These are phyloP conservation scores for Viridothelium virens DNA, from an alignment of 495 filamentous ascomycete species.

Conservation along the genomic window DNA sequence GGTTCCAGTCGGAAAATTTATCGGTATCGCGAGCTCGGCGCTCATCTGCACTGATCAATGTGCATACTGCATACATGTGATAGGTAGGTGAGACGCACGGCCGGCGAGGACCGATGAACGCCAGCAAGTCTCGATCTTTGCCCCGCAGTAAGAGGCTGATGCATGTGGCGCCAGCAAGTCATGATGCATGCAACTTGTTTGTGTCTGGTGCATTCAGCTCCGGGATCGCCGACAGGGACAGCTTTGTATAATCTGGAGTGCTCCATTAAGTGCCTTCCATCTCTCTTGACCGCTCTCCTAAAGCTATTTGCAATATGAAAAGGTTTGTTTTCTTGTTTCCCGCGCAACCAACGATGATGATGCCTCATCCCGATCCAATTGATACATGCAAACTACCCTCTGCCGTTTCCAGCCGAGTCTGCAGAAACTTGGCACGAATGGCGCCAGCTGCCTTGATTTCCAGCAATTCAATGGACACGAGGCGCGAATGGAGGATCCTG, in stretches of 20 bases:
- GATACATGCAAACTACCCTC: not conserved
- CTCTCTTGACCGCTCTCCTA: not conserved
- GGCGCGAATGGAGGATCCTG: not conserved
- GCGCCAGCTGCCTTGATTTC: not conserved
- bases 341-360: not conserved
- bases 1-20: not conserved
- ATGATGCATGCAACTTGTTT: not conserved
- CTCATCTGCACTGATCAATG: not conserved
- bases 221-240: conserved; percentile 5
- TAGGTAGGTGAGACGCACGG: no score
- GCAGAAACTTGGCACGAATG: not conserved
- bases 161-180: not conserved
- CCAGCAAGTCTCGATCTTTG: not conserved
- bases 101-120: not conserved
- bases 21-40: not conserved
- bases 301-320: not conserved
- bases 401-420: not conserved
- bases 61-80: not conserved
- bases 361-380: not conserved
- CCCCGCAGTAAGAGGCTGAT: not conserved
- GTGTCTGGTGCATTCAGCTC: not conserved
- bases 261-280: no score
- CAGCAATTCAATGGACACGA: not conserved
- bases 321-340: no score
- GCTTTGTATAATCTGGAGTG: not conserved